These are phyloP conservation scores for Penicillium olsonii DNA, from an alignment of 2,329 filamentous ascomycete species.

Conservation along the genomic window DNA sequence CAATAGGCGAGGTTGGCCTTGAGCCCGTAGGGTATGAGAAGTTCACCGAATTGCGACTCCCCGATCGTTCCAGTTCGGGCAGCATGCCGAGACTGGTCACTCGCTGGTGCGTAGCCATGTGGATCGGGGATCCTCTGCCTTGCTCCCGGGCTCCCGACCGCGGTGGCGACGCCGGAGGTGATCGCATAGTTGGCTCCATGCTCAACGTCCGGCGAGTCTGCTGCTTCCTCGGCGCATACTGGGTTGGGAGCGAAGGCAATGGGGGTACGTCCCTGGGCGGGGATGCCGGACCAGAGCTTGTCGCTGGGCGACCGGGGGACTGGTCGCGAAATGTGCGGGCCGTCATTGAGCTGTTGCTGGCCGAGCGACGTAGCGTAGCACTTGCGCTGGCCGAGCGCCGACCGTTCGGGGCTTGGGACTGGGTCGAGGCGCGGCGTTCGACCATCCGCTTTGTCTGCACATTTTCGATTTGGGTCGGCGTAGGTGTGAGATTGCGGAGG, in stretches of 20 bases:
- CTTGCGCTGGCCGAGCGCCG: conserved; percentile 42
- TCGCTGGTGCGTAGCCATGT: conserved; percentile 20
- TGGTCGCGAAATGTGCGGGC: conserved; percentile 83
- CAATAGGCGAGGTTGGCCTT: conserved; percentile 43
- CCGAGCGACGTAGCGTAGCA: conserved; percentile 60
- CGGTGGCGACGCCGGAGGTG: conserved; percentile 46
- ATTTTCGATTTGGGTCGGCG: conserved; percentile 76
- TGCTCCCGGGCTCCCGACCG: conserved; percentile 31
- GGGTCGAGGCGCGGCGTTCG: conserved; percentile 70
- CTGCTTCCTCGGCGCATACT: conserved; percentile 37
- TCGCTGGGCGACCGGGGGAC: conserved; percentile 56
- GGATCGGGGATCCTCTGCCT: conserved; percentile 18
- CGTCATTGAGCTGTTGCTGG: conserved; percentile 80
- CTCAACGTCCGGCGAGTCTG: conserved; percentile 51
- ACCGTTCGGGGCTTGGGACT: conserved; percentile 60
- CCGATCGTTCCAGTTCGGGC: conserved; percentile 40
- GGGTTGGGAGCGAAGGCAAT: conserved; percentile 70
- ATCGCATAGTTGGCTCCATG: conserved; percentile 52
- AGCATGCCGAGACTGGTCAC: conserved; percentile 29
- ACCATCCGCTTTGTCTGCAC: conserved; percentile 85
- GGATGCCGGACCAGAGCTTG: conserved; percentile 48
- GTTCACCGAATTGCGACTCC: conserved; percentile 49
- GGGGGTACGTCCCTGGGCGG: conserved; percentile 60
- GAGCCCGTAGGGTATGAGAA: conserved; percentile 50
- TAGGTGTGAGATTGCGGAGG: conserved; percentile 73